Percentiles rank a stretch among this genome's conserved stretches.
Evolutionary conservation across 2,329 filamentous ascomycete genomes (phyloP).

Genomic region (Dactylellina drechsleri): DNA sequence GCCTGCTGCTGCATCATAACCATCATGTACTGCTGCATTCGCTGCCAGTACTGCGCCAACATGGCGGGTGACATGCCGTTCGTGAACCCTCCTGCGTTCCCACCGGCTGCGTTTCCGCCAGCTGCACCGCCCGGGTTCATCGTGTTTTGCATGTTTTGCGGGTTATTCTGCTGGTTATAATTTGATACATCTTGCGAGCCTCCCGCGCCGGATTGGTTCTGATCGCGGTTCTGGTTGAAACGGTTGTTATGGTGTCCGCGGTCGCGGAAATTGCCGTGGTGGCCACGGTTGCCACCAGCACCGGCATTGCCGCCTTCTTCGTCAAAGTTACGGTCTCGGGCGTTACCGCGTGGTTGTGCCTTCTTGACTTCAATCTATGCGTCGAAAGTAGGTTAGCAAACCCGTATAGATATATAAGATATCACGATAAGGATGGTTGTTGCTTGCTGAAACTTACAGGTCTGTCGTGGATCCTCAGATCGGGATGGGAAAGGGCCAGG

Average conservation of each 20-base stretch:
- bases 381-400: no score
- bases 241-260: constrained; percentile 60
- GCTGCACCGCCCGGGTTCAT: constrained; percentile 29
- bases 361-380: constrained; percentile 90
- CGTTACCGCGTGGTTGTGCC: constrained; percentile 91
- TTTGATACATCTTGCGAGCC: constrained; percentile 60
- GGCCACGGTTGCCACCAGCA: constrained; percentile 63
- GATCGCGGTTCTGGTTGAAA: constrained; percentile 29
- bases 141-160: constrained; percentile 57
- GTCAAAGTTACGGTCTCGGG: constrained; percentile 75
- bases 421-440: no score
- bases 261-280: constrained; percentile 62
- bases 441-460: constrained; percentile 62
- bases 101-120: constrained; percentile 59
- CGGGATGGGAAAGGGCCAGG: constrained; percentile 80
- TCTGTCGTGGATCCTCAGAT: constrained; percentile 90
- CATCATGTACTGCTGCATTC: constrained; percentile 94
- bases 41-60: constrained; percentile 98
- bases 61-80: constrained; percentile 89
- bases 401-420: no score
- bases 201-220: constrained; percentile 58
- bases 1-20: constrained; percentile 87
- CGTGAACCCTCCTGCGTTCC: constrained; percentile 58
- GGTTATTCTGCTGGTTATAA: constrained; percentile 57
- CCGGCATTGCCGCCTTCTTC: constrained; percentile 71